These are phyloP conservation scores for Zopfochytrium polystomum DNA, from an alignment of 371 early-diverging fungal species.

Conservation along the genomic window DNA sequence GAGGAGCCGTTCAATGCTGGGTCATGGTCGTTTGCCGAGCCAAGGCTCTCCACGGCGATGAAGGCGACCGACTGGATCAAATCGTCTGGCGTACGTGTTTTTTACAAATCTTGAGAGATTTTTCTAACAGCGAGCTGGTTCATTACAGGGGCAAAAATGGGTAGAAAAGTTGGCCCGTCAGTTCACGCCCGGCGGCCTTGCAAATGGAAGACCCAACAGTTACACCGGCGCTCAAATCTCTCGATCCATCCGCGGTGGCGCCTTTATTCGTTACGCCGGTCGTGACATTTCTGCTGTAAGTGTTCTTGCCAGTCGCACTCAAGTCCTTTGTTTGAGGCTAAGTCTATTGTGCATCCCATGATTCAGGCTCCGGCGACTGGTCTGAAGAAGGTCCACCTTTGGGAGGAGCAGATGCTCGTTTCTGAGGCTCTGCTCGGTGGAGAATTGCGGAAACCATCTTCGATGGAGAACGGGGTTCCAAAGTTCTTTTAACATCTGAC, in stretches of 20 bases:
- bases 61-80: constrained; percentile 61
- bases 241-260: constrained; percentile 39
- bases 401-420: constrained; percentile 84
- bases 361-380: constrained; percentile 97
- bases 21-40: constrained; percentile 83
- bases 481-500: constrained; percentile 11
- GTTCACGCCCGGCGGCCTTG: constrained; percentile 45
- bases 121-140: neutral
- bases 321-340: too few species aligned
- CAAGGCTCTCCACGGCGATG: constrained; percentile 77
- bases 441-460: constrained; percentile 36
- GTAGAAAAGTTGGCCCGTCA: too few species aligned
- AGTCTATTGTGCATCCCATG: too few species aligned
- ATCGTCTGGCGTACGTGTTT: constrained; percentile 8
- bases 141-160: constrained; percentile 47
- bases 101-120: constrained; percentile 8
- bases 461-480: constrained; percentile 43
- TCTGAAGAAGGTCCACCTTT: constrained; percentile 92
- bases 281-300: constrained; percentile 88
- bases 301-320: too few species aligned
- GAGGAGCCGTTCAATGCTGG: constrained; percentile 96
- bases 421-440: constrained; percentile 80
- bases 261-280: constrained; percentile 75
- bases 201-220: too few species aligned
- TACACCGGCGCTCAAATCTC: constrained; percentile 21